Conservation (phyloP, 1,139 yeast species). For the Meyerozyma elateridarum region DNA sequence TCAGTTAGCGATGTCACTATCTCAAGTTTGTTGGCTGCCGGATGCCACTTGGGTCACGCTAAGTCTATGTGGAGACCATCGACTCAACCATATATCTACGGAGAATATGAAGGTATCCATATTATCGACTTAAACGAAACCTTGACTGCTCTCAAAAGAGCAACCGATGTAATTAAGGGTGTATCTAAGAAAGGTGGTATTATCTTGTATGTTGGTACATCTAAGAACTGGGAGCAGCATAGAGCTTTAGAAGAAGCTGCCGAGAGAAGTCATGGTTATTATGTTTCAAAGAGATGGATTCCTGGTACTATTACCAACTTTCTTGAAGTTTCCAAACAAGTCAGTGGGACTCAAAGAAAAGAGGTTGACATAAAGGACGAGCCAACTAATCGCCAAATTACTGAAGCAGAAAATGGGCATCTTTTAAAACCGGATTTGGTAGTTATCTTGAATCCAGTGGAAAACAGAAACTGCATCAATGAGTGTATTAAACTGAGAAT, state of each 20-base stretch:
- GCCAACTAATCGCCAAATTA: conserved; percentile 54
- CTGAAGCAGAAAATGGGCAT: conserved; percentile 36
- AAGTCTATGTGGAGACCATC: conserved; percentile 76
- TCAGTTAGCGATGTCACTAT: conserved; percentile 55
- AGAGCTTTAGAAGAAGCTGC: conserved; percentile 80
- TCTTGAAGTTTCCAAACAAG: conserved; percentile 69
- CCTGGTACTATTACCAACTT: conserved; percentile 94
- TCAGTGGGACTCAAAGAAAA: conserved; percentile 53
- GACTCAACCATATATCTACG: conserved; percentile 83
- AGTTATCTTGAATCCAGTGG: conserved; percentile 82
- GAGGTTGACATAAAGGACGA: conserved; percentile 37
- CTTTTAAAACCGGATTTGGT: conserved; percentile 84
- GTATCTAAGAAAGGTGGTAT: conserved; percentile 82
- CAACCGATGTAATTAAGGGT: conserved; percentile 74
- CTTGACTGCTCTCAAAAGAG: conserved; percentile 66
- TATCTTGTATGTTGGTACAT: conserved; percentile 79
- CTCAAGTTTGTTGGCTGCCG: conserved; percentile 77
- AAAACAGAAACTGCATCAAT: conserved; percentile 71
- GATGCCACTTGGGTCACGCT: conserved; percentile 92
- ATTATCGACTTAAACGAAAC: conserved; percentile 88
- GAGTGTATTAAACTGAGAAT: conserved; percentile 82
- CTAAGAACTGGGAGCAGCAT: conserved; percentile 63
- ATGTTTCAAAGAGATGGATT: conserved; percentile 83
- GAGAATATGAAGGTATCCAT: conserved; percentile 83
- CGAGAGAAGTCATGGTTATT: conserved; percentile 68